Conservation (phyloP, 1,139 yeast species). For the Candida tetrigidarum region DNA sequence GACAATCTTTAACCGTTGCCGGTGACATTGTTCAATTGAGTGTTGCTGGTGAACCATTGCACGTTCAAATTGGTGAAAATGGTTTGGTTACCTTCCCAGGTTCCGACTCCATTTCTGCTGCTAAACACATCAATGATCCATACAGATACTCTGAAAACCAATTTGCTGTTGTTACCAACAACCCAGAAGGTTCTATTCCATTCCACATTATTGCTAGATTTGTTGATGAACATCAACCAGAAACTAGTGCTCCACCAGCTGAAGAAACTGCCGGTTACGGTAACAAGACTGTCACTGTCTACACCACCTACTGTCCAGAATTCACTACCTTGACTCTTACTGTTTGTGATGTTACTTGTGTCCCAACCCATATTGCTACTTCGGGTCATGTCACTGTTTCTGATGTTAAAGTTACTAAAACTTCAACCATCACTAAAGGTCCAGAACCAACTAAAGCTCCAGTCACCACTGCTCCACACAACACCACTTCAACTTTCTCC, state of each 20-base stretch:
- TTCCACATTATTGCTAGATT: constrained; percentile 22
- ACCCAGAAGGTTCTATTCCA: constrained; percentile 23
- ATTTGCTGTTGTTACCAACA: constrained; percentile 28
- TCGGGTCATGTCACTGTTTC: constrained; percentile 7
- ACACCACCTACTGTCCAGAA: constrained; percentile 15
- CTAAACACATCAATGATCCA: constrained; percentile 46
- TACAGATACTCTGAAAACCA: constrained; percentile 36
- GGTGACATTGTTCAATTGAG: constrained; percentile 19
- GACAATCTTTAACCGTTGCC: constrained; percentile 12
- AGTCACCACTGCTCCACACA: neutral
- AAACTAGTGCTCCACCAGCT: neutral
- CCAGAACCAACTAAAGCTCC: constrained; percentile 6
- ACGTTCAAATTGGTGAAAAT: constrained; percentile 22
- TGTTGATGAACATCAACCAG: constrained; percentile 4
- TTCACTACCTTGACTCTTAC: constrained; percentile 16
- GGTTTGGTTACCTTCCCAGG: constrained; percentile 35
- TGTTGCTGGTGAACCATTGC: constrained; percentile 18
- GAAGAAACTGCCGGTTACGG: neutral
- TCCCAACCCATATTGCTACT: constrained; percentile 7
- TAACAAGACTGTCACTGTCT: constrained; percentile 11
- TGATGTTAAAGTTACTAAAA: neutral
- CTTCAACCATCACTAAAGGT: neutral
- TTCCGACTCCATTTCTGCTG: constrained; percentile 37
- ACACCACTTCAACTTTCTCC: constrained; percentile 1
- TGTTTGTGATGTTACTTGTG: constrained; percentile 13